phyloP scores from a whole-genome alignment of 2,329 filamentous ascomycete genomes.

The Sporothrix euskadiensis region DNA sequence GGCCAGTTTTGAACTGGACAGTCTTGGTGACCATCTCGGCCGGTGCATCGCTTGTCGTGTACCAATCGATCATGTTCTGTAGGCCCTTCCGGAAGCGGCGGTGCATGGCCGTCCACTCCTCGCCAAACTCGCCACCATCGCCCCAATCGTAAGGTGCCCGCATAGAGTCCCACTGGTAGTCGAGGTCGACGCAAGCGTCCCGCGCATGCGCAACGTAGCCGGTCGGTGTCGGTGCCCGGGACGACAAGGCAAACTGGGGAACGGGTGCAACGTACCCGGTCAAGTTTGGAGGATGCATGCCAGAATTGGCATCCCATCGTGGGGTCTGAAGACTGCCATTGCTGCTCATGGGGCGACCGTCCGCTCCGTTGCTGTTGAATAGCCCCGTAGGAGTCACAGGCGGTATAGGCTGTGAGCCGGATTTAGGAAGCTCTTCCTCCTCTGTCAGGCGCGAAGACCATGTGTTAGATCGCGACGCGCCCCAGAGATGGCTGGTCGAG shows the following conservation, averaged over 20 bases:
- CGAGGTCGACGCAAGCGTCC: slow-evolving; percentile 81
- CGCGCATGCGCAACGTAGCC: slow-evolving; percentile 90
- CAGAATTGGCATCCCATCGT: neutral
- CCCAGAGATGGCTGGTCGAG: slow-evolving; percentile 45
- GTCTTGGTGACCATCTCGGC: slow-evolving; percentile 54
- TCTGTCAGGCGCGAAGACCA: slow-evolving; percentile 22
- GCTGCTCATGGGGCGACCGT: slow-evolving; percentile 35
- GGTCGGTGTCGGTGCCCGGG: slow-evolving; percentile 75
- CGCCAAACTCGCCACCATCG: slow-evolving; percentile 80
- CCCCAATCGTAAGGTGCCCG: slow-evolving; percentile 77
- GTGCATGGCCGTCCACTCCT: slow-evolving; percentile 97
- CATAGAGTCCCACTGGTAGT: slow-evolving; percentile 96
- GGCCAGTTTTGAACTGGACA: slow-evolving; percentile 33
- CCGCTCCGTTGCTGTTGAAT: slow-evolving; percentile 22
- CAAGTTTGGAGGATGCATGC: slow-evolving; percentile 35
- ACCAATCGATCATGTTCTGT: slow-evolving; percentile 80
- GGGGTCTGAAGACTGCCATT: slow-evolving; percentile 28
- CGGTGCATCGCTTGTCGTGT: slow-evolving; percentile 57
- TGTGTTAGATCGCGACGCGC: slow-evolving; percentile 29
- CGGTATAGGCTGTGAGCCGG: slow-evolving; percentile 9
- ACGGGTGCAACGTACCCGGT: slow-evolving; percentile 68
- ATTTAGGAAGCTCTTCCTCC: slow-evolving; percentile 8
- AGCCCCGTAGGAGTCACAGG: slow-evolving; percentile 23
- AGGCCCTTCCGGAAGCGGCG: slow-evolving; percentile 80
- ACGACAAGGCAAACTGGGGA: slow-evolving; percentile 80